These are phyloP conservation scores for Adansonia rubrostipa DNA, from an alignment of 441 rosid species.

Conservation along the genomic window DNA sequence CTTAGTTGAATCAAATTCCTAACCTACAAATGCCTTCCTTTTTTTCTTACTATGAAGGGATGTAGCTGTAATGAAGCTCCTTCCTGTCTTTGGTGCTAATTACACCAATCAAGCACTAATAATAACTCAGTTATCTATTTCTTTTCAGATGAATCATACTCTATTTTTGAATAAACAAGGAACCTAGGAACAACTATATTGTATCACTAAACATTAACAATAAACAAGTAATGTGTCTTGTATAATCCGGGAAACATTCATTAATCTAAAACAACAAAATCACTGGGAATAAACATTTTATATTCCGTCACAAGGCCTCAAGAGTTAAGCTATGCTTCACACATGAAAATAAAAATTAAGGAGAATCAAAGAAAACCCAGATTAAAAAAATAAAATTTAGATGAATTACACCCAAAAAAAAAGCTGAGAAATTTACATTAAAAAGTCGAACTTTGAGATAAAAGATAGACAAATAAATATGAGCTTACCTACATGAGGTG, in stretches of 20 bases:
- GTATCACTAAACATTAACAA: background rate
- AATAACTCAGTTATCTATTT: background rate
- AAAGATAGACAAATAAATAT: background rate
- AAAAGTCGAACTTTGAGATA: background rate
- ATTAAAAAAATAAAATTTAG: background rate
- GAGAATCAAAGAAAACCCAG: conserved; percentile 3
- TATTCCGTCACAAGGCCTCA: background rate
- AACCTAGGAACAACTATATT: background rate
- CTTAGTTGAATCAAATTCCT: background rate
- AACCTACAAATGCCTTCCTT: background rate
- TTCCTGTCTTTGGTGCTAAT: background rate
- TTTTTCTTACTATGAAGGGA: background rate
- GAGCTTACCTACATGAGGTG: conserved; percentile 62
- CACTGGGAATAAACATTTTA: background rate
- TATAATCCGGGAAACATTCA: background rate
- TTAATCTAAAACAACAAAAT: background rate
- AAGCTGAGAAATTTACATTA: background rate
- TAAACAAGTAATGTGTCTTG: background rate
- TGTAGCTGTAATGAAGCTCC: conserved; percentile 8
- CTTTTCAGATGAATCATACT: background rate
- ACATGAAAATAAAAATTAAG: background rate
- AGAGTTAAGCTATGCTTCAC: background rate
- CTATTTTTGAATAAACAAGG: background rate
- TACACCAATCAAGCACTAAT: conserved; percentile 1
- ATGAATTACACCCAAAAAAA: background rate